Base-by-base conservation (phyloP, 75 land plant genomes). In the Chamaecyparis obtusa region DNA sequence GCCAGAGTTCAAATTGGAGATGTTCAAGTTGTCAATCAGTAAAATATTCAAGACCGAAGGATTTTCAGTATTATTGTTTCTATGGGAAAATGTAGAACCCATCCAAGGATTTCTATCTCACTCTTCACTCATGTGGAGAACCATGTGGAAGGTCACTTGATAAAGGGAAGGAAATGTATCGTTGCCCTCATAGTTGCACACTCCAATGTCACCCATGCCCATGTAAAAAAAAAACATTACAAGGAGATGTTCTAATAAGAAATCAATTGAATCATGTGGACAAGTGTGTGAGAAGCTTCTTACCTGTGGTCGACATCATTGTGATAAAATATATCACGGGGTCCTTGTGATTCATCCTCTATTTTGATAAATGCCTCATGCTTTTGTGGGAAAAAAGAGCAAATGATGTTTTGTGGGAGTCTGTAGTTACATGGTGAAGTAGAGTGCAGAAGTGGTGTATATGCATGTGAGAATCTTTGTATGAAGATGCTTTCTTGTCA, bases 181-280 rank as follows among this genome's bases (percentile, higher is more conserved):
- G 86, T n/a, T 98, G 99, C 85, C 92, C 95, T 32, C 99, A 98
- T 89, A 55, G 83, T 16, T 98, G 99, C 86, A 98, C 96, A 30
- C 88, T 98, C 87, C 99, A 98, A 86, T 98, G 99, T 85, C 99
- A 98, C 78, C 99, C 97, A 77, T 98, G 99, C 67, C 94, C 96
- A 15, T 98, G 99, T 90, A 96, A 97, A n/a, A 95, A 95, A 84
- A 94, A 86, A 72, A 85, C 1, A 87, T 92, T 27, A 92, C 91
- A 13, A 93, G 94, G 16, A 85, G 97, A 49, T 98, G 99, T 87
- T 91, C 96, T 41, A 99, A 98, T 85, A 86, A 88, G 7, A 90
- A 83, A 76, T 87, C 87, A 30, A 90, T 81, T 55, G 87, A 90
- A 48, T 92, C 95, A 19, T 98, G 99, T 87, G 97, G 97, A 21